phyloP scores from a whole-genome alignment of 2,329 filamentous ascomycete species.

The Helotiales sp. region DNA sequence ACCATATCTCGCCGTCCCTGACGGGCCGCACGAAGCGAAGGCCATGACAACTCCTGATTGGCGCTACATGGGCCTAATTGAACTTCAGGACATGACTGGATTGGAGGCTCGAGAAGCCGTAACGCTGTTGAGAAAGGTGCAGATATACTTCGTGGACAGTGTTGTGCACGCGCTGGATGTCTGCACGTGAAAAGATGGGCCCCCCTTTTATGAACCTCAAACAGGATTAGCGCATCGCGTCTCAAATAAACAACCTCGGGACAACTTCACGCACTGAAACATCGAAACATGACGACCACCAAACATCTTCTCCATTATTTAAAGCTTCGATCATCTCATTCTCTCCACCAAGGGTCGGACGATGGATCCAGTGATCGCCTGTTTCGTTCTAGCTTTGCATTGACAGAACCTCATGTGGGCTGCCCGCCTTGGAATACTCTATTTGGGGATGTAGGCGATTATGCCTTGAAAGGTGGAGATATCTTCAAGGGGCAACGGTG shows the following conservation, averaged over 20 bases:
- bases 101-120: no score
- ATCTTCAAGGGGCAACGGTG: not conserved
- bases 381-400: not conserved
- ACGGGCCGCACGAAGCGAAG: slow-evolving; percentile 12
- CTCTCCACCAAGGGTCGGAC: slow-evolving; percentile 11
- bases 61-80: not conserved
- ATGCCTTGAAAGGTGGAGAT: not conserved
- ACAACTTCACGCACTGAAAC: not conserved
- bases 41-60: not conserved
- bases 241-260: not conserved
- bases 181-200: not conserved
- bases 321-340: slow-evolving; percentile 6
- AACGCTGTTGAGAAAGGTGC: not conserved
- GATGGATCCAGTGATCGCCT: slow-evolving; percentile 2
- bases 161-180: not conserved
- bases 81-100: not conserved
- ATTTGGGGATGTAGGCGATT: not conserved
- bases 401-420: not conserved
- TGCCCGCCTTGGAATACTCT: not conserved
- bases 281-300: not conserved
- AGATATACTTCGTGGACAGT: not conserved
- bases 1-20: slow-evolving; percentile 21
- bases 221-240: not conserved
- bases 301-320: slow-evolving; percentile 20
- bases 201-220: not conserved